Base-by-base conservation (phyloP, 2,329 filamentous ascomycete genomes). In the Colletotrichum sojae region DNA sequence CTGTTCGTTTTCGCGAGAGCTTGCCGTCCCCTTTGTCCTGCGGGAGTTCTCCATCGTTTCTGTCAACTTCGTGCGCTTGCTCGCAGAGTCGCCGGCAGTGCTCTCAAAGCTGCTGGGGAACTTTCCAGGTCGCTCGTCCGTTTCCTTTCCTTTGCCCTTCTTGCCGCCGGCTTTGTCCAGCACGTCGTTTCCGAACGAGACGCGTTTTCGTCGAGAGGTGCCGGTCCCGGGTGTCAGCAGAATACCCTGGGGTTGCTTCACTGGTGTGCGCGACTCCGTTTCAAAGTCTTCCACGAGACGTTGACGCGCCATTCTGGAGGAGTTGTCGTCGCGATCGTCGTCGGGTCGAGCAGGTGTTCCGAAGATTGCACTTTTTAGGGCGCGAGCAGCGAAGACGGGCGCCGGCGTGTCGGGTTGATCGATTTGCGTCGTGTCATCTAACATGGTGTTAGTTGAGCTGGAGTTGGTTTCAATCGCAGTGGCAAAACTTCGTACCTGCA, bases 391-490 rank as follows among this genome's bases (percentile, higher is more conserved):
- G 75, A 92, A 92, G 0, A 91, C 86, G 2, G 90, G 89, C 0
- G 88, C 90, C 6, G 90, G 90, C 16, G 90, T 92, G 73, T 91
- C 89, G 46, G 89, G 89, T 39, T 83, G 82, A 16, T 91, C 89
- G 48, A 86, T 73, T 70, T 86, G 84, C 0, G 84, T 83, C 3
- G 74, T 83, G 53, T 84, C 75, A 56, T 73, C 82, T 83, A 57
- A 3, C 12, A 3, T 15, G 3, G 46, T 12, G 55, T 56, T 15
- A 70, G 36, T 49, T 40, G 25, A 49, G 43, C 20, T 16, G 51
- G 25, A 20, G 10, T 25, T 54, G 15, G 36, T 6, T 20, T 40
- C 6, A 22, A 18, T 36, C 6, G 39, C 20, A 18, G 54, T 27
- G 25, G 16, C 15, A 57, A 36, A 36, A 10, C 10, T 36, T 36